Evolutionary conservation across 1,284 basidiomycete genomes (phyloP).

Genomic region (Cryptococcus sp.): DNA sequence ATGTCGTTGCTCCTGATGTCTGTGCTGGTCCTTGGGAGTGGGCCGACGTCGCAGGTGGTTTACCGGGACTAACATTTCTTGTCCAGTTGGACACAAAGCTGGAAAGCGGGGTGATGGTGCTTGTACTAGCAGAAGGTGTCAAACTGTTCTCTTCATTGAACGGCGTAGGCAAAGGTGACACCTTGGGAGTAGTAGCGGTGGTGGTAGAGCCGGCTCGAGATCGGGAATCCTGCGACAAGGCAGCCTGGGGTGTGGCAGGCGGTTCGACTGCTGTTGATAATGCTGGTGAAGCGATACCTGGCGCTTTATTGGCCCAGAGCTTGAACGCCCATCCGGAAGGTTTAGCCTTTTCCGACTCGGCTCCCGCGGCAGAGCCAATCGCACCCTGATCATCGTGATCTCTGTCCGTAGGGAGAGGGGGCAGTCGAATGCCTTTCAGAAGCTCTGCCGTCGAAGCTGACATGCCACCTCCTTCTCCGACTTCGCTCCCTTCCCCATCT

Average conservation of each 20-base stretch:
- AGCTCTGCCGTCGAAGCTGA: constrained; percentile 19
- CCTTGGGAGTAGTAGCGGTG: constrained; percentile 8
- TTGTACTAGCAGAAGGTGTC: constrained; percentile 3
- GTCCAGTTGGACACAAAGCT: constrained; percentile 43
- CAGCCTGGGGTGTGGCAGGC: constrained; percentile 21
- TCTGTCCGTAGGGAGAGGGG: constrained; percentile 62
- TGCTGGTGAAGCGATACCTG: constrained; percentile 17
- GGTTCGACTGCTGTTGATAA: constrained; percentile 30
- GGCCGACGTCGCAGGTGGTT: constrained; percentile 9
- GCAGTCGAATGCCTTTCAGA: constrained; percentile 56
- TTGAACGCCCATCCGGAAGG: constrained; percentile 39
- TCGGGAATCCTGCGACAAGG: constrained; percentile 16
- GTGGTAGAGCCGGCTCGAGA: constrained; percentile 13
- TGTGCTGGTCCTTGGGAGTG: not conserved
- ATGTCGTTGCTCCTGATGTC: not conserved
- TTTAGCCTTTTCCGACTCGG: constrained; percentile 14
- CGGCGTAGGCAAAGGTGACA: constrained; percentile 24
- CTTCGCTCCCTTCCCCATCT: not conserved
- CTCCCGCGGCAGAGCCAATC: not conserved
- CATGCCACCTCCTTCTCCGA: constrained; percentile 9
- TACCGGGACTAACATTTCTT: constrained; percentile 29
- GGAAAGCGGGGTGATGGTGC: constrained; percentile 28
- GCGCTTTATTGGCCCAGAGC: constrained; percentile 28
- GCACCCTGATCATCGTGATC: constrained; percentile 53
- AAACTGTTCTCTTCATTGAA: constrained; percentile 13